These are phyloP conservation scores for Vaccinium darrowii DNA, from an alignment of 148 eudicot species.

Conservation along the genomic window DNA sequence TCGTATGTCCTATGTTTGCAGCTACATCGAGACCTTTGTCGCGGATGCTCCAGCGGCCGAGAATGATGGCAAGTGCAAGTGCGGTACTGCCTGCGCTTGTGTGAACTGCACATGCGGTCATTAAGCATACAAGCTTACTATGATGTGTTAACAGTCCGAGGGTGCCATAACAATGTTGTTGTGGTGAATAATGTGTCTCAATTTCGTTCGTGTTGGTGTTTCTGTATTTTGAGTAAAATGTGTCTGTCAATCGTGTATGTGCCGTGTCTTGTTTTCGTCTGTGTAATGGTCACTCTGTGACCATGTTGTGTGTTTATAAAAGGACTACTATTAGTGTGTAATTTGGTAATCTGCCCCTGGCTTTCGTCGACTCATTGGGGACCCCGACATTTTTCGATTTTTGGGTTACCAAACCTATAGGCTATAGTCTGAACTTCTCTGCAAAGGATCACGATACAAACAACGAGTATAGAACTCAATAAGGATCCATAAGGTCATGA, in stretches of 20 bases:
- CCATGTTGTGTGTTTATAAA: neutral
- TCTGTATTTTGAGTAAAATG: neutral
- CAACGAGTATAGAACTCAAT: neutral
- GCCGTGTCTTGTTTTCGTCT: neutral
- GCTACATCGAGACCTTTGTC: slow-evolving; percentile 30
- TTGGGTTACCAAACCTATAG: neutral
- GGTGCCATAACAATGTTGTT: slow-evolving; percentile 7
- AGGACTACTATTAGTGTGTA: slow-evolving; percentile 13
- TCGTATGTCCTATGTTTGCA: slow-evolving; percentile 18
- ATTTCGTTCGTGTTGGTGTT: neutral
- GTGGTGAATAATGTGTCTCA: slow-evolving; percentile 21
- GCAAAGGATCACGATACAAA: neutral
- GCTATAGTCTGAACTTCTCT: neutral
- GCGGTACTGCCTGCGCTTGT: slow-evolving; percentile 60
- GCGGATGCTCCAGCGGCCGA: slow-evolving; percentile 47
- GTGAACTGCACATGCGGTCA: slow-evolving; percentile 53
- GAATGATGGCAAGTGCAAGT: slow-evolving; percentile 69
- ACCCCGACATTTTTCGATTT: neutral
- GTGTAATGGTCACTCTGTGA: slow-evolving; percentile 27
- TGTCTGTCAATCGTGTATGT: slow-evolving; percentile 7
- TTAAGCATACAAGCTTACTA: slow-evolving; percentile 17
- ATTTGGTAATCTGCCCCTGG: neutral
- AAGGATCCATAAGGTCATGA: neutral
- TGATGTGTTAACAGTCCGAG: neutral
- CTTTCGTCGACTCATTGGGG: no score